Conservation (phyloP, 495 filamentous ascomycete genomes). For the Hypoxylon perforatum region DNA sequence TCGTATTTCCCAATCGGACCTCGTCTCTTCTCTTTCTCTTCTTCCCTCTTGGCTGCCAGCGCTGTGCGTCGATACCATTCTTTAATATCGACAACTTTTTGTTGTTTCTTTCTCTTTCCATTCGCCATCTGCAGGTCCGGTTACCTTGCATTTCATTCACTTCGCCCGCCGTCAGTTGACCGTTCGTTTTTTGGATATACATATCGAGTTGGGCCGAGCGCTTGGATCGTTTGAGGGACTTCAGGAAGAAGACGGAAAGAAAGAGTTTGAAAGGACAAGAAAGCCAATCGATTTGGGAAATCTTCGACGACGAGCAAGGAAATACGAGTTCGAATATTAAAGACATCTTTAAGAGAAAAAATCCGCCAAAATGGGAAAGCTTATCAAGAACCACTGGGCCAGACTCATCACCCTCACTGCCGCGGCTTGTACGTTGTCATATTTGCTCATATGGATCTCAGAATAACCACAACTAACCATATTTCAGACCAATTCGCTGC, state of each 20-base stretch:
- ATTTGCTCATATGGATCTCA: not conserved
- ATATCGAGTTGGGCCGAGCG: conserved; percentile 28
- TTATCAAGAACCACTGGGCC: conserved; percentile 99
- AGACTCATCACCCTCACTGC: conserved; percentile 90
- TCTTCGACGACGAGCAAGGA: conserved; percentile 12
- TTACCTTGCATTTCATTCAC: conserved; percentile 53
- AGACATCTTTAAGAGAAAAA: conserved; percentile 18
- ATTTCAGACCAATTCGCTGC: conserved; percentile 83
- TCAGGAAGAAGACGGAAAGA: conserved; percentile 33
- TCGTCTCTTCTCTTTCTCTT: conserved; percentile 43
- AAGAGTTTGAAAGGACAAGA: conserved; percentile 29
- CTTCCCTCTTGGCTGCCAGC: conserved; percentile 48
- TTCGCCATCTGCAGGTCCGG: conserved; percentile 57
- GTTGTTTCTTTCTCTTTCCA: conserved; percentile 23
- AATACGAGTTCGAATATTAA: conserved; percentile 29
- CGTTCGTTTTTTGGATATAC: conserved; percentile 28
- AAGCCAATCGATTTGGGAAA: conserved; percentile 30
- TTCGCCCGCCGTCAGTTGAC: conserved; percentile 40
- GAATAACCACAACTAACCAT: conserved; percentile 44
- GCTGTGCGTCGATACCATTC: conserved; percentile 62
- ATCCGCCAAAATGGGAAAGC: conserved; percentile 79
- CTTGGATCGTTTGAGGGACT: conserved; percentile 37
- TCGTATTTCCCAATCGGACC: conserved; percentile 39
- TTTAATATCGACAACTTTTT: conserved; percentile 56
- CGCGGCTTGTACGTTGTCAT: conserved; percentile 74